Conservation (phyloP, 306 rosid species). For the Mimosa bimucronata region DNA sequence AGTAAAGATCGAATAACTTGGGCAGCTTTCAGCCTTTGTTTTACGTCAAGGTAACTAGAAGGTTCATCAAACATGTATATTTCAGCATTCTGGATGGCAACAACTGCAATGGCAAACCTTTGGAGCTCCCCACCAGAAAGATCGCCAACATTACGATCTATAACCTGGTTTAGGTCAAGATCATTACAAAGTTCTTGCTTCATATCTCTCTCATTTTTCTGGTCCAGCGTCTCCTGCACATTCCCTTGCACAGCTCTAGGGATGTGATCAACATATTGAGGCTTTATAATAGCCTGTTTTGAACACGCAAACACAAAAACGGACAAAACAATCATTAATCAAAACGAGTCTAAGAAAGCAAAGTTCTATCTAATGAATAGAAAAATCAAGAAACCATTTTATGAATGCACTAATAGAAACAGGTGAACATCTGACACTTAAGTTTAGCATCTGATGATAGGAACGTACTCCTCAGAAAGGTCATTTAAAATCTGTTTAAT, state of each 20-base stretch:
- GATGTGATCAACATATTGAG: slow-evolving; percentile 96
- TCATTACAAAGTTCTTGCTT: slow-evolving; percentile 75
- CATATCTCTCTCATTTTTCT: slow-evolving; percentile 79
- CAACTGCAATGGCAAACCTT: slow-evolving; percentile 97
- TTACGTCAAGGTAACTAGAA: slow-evolving; percentile 97
- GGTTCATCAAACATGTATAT: slow-evolving; percentile 99
- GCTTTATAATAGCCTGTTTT: slow-evolving; percentile 88
- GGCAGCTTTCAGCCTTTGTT: slow-evolving; percentile 96
- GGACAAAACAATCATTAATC: slow-evolving; percentile 8
- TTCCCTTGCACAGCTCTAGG: slow-evolving; percentile 99
- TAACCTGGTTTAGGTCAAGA: slow-evolving; percentile 94
- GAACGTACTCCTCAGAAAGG: background rate
- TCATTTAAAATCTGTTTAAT: background rate
- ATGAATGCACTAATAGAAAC: slow-evolving; percentile 12
- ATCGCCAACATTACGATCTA: slow-evolving; percentile 93
- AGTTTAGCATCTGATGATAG: background rate
- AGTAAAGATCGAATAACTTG: slow-evolving; percentile 90
- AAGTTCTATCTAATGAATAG: background rate
- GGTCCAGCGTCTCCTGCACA: slow-evolving; percentile 89
- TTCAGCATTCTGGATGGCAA: slow-evolving; percentile 94
- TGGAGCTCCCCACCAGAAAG: slow-evolving; percentile 99
- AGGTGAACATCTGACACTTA: background rate
- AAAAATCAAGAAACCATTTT: slow-evolving; percentile 9
- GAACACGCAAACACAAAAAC: slow-evolving; percentile 1
- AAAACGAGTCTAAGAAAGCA: background rate